phyloP scores from a whole-genome alignment of 352 stramenopile species.

The Blastocystis sp. region DNA sequence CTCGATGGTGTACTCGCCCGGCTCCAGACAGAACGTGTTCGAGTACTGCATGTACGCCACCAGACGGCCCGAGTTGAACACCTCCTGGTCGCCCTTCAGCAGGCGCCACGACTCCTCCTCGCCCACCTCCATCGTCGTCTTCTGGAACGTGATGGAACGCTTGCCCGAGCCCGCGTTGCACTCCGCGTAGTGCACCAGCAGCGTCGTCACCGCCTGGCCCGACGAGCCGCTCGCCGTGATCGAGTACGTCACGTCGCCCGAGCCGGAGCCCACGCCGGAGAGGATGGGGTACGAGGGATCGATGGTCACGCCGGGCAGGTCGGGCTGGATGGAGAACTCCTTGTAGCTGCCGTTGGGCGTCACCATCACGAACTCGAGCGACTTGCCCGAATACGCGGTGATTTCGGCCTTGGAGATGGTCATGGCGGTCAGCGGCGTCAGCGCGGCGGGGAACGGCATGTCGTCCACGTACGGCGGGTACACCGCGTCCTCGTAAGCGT shows the following conservation, averaged over 20 bases:
- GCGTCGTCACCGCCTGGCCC: neutral
- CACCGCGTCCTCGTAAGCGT: slow-evolving; percentile 28
- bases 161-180: slow-evolving; percentile 11
- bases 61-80: slow-evolving; percentile 30
- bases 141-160: slow-evolving; percentile 16
- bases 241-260: slow-evolving; percentile 29
- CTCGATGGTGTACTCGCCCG: slow-evolving; percentile 28
- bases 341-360: slow-evolving; percentile 52
- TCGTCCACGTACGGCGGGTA: slow-evolving; percentile 48
- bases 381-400: slow-evolving; percentile 38
- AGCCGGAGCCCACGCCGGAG: slow-evolving; percentile 16
- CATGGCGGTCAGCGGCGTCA: slow-evolving; percentile 6
- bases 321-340: slow-evolving; percentile 34
- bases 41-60: slow-evolving; percentile 27
- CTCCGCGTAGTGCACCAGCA: slow-evolving; percentile 47
- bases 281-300: slow-evolving; percentile 43
- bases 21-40: slow-evolving; percentile 50
- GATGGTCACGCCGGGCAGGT: slow-evolving; percentile 18
- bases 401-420: neutral
- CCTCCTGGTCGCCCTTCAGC: neutral
- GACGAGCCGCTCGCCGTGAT: slow-evolving; percentile 39
- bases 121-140: slow-evolving; percentile 6
- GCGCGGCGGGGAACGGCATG: slow-evolving; percentile 8
- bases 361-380: neutral
- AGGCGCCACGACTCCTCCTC: slow-evolving; percentile 54